Evolutionary conservation across 140 eudicot genomes (phyloP).

Genomic region (Erigeron philadelphicus): DNA sequence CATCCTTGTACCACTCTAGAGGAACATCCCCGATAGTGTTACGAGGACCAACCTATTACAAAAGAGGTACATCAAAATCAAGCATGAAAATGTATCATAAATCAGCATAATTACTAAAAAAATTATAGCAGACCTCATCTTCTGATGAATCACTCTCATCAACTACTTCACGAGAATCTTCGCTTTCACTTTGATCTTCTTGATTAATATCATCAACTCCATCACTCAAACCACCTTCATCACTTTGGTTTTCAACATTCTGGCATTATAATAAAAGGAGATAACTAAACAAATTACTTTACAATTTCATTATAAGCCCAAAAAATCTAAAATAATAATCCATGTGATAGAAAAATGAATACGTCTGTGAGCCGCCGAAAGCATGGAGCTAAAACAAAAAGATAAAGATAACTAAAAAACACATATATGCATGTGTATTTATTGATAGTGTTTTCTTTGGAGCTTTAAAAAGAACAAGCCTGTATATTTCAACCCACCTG

Average conservation of each 20-base stretch:
- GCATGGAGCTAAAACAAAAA: no score
- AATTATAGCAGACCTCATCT: constrained; percentile 61
- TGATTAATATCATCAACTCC: constrained; percentile 29
- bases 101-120: not conserved
- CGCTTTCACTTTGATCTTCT: constrained; percentile 43
- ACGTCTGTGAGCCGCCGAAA: no score
- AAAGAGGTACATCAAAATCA: constrained; percentile 4
- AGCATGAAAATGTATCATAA: not conserved
- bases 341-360: no score
- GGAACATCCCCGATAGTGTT: constrained; percentile 96
- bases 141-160: constrained; percentile 99
- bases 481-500: no score
- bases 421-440: not conserved
- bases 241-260: constrained; percentile 36
- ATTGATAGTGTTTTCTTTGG: not conserved
- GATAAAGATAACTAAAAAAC: not conserved
- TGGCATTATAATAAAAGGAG: constrained; percentile 20
- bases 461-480: no score
- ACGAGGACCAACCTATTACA: constrained; percentile 68
- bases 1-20: constrained; percentile 82
- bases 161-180: constrained; percentile 57
- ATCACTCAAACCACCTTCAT: constrained; percentile 31
- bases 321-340: no score
- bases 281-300: not conserved
- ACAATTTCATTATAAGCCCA: no score